A percentile compares a stretch with the other conserved stretches of the same genome.
Conservation (phyloP, 1,284 basidiomycete genomes). For the Rugosomyces carneus region DNA sequence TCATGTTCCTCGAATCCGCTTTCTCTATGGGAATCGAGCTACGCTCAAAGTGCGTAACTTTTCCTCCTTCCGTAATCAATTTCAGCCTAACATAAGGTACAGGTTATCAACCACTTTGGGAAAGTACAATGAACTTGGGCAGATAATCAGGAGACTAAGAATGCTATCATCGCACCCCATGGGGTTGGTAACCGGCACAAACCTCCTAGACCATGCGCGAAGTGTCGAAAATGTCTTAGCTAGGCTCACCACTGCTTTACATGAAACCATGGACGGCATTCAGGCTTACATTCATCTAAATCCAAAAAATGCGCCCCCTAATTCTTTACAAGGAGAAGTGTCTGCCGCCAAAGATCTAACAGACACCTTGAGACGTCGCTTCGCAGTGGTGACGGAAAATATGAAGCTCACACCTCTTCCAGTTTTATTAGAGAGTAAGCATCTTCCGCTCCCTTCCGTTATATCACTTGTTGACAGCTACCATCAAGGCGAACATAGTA, state of each 20-base stretch:
- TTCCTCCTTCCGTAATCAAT: neutral
- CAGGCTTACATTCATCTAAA: slow-evolving; percentile 28
- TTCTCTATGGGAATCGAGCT: slow-evolving; percentile 58
- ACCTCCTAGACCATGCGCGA: slow-evolving; percentile 25
- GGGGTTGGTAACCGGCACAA: slow-evolving; percentile 23
- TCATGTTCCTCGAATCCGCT: slow-evolving; percentile 77
- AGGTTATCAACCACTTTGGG: slow-evolving; percentile 34
- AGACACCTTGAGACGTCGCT: slow-evolving; percentile 15
- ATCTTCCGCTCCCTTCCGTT: neutral
- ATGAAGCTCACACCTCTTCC: slow-evolving; percentile 26
- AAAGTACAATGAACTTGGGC: slow-evolving; percentile 22
- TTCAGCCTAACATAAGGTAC: slow-evolving; percentile 7
- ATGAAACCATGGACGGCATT: slow-evolving; percentile 36
- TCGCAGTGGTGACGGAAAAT: slow-evolving; percentile 22
- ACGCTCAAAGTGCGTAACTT: slow-evolving; percentile 36
- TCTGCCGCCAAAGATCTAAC: slow-evolving; percentile 18
- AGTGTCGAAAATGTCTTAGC: slow-evolving; percentile 29
- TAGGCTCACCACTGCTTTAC: slow-evolving; percentile 31
- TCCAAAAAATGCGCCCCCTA: slow-evolving; percentile 20
- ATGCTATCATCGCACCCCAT: slow-evolving; percentile 20
- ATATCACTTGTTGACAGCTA: slow-evolving; percentile 1
- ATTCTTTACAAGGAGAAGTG: slow-evolving; percentile 25
- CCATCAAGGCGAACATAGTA: slow-evolving; percentile 30
- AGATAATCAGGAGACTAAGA: slow-evolving; percentile 24
- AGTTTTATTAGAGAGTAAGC: slow-evolving; percentile 32